phyloP scores from a whole-genome alignment of 1,284 basidiomycete genomes.

The Volvariella surrecta region DNA sequence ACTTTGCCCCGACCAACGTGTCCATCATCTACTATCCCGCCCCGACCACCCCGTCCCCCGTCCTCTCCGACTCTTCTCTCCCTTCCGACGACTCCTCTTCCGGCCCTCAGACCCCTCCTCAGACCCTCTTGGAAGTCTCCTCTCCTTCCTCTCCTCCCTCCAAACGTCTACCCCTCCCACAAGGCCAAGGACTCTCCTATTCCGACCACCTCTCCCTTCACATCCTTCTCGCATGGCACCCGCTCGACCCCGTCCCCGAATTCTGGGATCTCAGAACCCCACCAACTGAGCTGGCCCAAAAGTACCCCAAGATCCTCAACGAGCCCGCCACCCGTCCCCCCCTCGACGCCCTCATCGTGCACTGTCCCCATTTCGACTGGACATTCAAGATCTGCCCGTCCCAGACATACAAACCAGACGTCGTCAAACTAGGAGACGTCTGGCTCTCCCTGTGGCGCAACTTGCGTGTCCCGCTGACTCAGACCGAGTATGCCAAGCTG shows the following conservation, averaged over 20 bases:
- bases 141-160: no score
- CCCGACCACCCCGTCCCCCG: constrained; percentile 28
- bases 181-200: no score
- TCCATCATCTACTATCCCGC: constrained; percentile 32
- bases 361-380: constrained; percentile 18
- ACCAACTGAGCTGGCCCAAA: constrained; percentile 17
- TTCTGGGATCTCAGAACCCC: constrained; percentile 25
- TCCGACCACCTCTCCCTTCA: no score
- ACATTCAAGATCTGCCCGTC: constrained; percentile 17
- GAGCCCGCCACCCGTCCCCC: constrained; percentile 24
- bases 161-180: no score
- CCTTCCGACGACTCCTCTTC: constrained; percentile 27
- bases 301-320: constrained; percentile 14
- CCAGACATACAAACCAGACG: constrained; percentile 14
- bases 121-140: no score
- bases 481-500: constrained; percentile 18
- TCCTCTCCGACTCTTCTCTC: constrained; percentile 29
- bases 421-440: constrained; percentile 24
- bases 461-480: constrained; percentile 19
- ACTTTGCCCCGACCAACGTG: constrained; percentile 35
- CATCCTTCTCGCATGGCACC: constrained; percentile 32
- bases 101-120: no score
- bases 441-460: constrained; percentile 16
- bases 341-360: constrained; percentile 18
- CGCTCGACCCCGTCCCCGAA: constrained; percentile 22